phyloP scores from a whole-genome alignment of 2,329 filamentous ascomycete genomes.

The Raffaelea ambrosiae region DNA sequence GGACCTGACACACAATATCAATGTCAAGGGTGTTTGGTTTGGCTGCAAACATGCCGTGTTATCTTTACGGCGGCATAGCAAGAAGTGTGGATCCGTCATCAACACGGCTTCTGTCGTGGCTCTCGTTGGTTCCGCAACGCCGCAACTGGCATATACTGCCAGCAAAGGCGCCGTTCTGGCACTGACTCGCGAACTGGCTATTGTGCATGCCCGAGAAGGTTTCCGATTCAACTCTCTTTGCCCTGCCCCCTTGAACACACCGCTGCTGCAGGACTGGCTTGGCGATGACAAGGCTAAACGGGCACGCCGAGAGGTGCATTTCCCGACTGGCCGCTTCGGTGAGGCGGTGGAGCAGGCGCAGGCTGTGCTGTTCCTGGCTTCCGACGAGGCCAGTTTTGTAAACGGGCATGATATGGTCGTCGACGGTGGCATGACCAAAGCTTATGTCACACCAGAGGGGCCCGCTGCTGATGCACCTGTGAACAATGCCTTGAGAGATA shows the following conservation, averaged over 20 bases:
- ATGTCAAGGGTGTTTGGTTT: slow-evolving; percentile 98
- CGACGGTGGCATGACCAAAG: slow-evolving; percentile 91
- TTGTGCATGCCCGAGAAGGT: slow-evolving; percentile 82
- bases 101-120: slow-evolving; percentile 89
- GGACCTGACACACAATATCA: slow-evolving; percentile 89
- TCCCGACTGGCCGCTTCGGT: slow-evolving; percentile 79
- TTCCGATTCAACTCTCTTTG: slow-evolving; percentile 88
- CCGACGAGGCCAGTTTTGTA: slow-evolving; percentile 82
- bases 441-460: slow-evolving; percentile 67
- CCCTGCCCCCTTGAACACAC: slow-evolving; percentile 86
- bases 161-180: slow-evolving; percentile 90
- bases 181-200: slow-evolving; percentile 81
- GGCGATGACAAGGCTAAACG: slow-evolving; percentile 80
- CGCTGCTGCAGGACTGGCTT: slow-evolving; percentile 86
- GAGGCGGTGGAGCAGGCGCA: slow-evolving; percentile 93
- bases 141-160: slow-evolving; percentile 86
- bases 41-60: slow-evolving; percentile 87
- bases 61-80: slow-evolving; percentile 68
- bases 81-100: slow-evolving; percentile 75
- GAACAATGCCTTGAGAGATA: not conserved
- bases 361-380: slow-evolving; percentile 78
- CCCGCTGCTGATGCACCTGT: slow-evolving; percentile 41
- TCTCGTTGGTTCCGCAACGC: slow-evolving; percentile 76
- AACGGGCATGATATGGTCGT: slow-evolving; percentile 91
- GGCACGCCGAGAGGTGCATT: slow-evolving; percentile 75